These are phyloP conservation scores for Tulasnella sp. DNA, from an alignment of 768 basidiomycete genomes.

Conservation along the genomic window DNA sequence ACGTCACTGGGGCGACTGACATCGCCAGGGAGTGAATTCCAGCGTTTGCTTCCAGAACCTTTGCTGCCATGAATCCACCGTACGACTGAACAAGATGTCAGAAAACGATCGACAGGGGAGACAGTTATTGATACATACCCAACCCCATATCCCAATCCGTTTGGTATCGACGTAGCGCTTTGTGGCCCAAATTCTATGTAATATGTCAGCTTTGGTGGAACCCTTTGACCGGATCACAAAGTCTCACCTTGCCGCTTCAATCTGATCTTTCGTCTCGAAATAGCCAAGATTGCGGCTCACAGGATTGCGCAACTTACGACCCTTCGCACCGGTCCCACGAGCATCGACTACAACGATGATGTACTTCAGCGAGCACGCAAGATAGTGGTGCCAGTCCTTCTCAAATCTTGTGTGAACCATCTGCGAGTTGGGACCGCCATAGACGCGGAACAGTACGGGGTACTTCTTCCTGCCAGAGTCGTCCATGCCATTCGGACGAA, in stretches of 20 bases:
- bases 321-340: constrained; percentile 87
- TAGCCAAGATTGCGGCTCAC: constrained; percentile 84
- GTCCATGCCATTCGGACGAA: constrained; percentile 88
- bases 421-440: constrained; percentile 87
- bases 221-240: not conserved
- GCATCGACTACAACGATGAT: constrained; percentile 85
- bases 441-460: constrained; percentile 87
- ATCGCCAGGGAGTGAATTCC: constrained; percentile 86
- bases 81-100: constrained; percentile 55
- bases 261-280: constrained; percentile 83
- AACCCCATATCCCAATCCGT: constrained; percentile 94
- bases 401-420: constrained; percentile 53
- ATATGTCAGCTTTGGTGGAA: not conserved
- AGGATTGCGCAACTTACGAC: constrained; percentile 70
- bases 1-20: constrained; percentile 86
- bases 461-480: constrained; percentile 93
- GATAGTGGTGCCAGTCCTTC: constrained; percentile 80
- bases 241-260: constrained; percentile 72
- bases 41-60: constrained; percentile 83
- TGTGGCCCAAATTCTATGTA: constrained; percentile 61
- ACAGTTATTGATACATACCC: constrained; percentile 47
- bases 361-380: constrained; percentile 72
- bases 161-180: constrained; percentile 81
- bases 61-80: constrained; percentile 92
- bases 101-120: constrained; percentile 1